Evolutionary conservation across 805 yeast species (phyloP).

Genomic region (Cyberlindnera mississippiensis): DNA sequence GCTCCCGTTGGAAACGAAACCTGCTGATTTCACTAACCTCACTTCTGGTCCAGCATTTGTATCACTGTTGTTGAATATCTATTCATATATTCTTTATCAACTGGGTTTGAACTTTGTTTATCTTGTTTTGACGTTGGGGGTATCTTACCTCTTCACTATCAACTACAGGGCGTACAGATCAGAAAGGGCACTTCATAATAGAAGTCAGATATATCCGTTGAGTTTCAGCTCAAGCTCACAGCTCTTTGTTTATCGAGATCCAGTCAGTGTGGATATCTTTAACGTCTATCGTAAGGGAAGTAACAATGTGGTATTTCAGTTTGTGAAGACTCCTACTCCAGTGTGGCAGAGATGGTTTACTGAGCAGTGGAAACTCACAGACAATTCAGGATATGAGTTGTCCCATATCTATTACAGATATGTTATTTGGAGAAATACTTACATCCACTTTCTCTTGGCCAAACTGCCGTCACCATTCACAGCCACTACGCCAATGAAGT

Average conservation of each 20-base stretch:
- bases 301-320: neutral
- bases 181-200: neutral
- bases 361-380: conserved; percentile 6
- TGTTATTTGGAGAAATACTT: neutral
- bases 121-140: neutral
- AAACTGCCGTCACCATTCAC: neutral
- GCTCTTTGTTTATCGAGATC: conserved; percentile 1
- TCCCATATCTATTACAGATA: neutral
- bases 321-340: neutral
- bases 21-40: no score
- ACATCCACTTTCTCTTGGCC: conserved; percentile 4
- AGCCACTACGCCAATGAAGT: neutral
- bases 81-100: no score
- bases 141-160: neutral
- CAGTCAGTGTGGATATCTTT: neutral
- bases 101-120: conserved; percentile 1
- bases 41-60: no score
- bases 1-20: no score
- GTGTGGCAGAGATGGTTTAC: neutral
- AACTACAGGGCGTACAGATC: neutral
- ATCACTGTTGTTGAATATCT: neutral
- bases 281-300: neutral
- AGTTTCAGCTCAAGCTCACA: neutral
- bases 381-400: conserved; percentile 7
- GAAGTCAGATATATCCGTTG: conserved; percentile 2